Evolutionary conservation across 31 red algal species (phyloP).

Genomic region (Endocladia muricata): DNA sequence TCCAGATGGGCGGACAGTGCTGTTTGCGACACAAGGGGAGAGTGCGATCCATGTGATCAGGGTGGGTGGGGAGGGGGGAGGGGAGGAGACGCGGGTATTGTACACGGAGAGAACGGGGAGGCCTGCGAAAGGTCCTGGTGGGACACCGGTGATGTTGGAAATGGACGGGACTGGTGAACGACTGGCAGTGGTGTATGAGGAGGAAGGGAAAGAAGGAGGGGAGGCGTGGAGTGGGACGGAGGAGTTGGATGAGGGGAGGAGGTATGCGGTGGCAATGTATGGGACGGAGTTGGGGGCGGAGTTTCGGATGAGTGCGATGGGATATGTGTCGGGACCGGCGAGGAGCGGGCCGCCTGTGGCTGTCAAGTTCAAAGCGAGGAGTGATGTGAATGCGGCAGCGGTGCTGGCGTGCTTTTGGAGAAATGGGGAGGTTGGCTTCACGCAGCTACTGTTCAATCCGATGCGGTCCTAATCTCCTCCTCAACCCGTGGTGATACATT

Average conservation of each 20-base stretch:
- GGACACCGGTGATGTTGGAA: slow-evolving; percentile 54
- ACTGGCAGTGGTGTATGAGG: slow-evolving; percentile 57
- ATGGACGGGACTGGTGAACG: slow-evolving; percentile 54
- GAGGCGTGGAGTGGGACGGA: not conserved
- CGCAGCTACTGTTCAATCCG: slow-evolving; percentile 46
- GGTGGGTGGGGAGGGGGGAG: not conserved
- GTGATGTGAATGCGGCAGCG: not conserved
- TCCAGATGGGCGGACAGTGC: slow-evolving; percentile 33
- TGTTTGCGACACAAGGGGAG: slow-evolving; percentile 46
- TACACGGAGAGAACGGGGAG: slow-evolving; percentile 50
- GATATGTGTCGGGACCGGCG: slow-evolving; percentile 48
- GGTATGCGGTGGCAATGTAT: slow-evolving; percentile 50
- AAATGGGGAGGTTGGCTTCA: slow-evolving; percentile 37
- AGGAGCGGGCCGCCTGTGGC: slow-evolving; percentile 43
- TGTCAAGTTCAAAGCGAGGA: slow-evolving; percentile 38
- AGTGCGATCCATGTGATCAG: slow-evolving; percentile 56
- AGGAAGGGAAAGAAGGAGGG: not conserved
- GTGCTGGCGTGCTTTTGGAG: slow-evolving; percentile 44
- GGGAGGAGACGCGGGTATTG: slow-evolving; percentile 28
- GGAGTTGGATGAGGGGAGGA: slow-evolving; percentile 24
- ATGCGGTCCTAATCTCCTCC: slow-evolving; percentile 8
- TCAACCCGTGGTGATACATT: not conserved
- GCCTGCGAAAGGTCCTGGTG: slow-evolving; percentile 45
- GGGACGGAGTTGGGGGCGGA: slow-evolving; percentile 33
- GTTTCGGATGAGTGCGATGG: slow-evolving; percentile 57